Conservation (phyloP, 768 basidiomycete species). For the Suillus brevipes region DNA sequence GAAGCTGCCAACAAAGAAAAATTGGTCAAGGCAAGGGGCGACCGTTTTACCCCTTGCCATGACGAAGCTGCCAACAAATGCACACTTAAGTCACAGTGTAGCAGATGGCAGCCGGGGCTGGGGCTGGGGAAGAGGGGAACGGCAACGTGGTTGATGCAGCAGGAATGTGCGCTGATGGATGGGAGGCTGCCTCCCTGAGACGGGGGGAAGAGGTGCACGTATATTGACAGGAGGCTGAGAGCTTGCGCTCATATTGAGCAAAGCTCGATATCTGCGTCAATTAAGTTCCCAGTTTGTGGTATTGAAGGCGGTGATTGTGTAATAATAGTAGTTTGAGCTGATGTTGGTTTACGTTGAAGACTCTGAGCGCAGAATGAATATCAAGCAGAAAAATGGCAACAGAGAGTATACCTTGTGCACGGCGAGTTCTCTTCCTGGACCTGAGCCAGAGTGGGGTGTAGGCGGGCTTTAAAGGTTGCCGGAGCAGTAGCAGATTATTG, state of each 20-base stretch:
- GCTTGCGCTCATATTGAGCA: constrained; percentile 14
- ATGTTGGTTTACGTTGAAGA: no score
- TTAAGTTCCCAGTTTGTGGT: constrained; percentile 9
- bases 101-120: no score
- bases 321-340: constrained; percentile 14
- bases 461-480: no score
- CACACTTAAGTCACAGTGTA: no score
- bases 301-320: constrained; percentile 4
- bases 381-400: not conserved
- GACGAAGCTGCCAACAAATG: no score
- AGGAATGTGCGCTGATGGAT: constrained; percentile 24
- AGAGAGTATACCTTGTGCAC: constrained; percentile 63
- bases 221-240: constrained; percentile 7
- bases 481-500: no score
- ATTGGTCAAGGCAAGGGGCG: no score
- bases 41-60: no score
- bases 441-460: constrained; percentile 55
- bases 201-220: constrained; percentile 23
- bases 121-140: constrained; percentile 4
- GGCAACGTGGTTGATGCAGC: constrained; percentile 21
- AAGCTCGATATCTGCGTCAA: constrained; percentile 10
- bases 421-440: constrained; percentile 85
- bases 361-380: constrained; percentile 37
- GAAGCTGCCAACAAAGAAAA: no score
- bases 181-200: constrained; percentile 25